phyloP scores from a whole-genome alignment of 768 basidiomycete species.

The Mrakia blollopis region DNA sequence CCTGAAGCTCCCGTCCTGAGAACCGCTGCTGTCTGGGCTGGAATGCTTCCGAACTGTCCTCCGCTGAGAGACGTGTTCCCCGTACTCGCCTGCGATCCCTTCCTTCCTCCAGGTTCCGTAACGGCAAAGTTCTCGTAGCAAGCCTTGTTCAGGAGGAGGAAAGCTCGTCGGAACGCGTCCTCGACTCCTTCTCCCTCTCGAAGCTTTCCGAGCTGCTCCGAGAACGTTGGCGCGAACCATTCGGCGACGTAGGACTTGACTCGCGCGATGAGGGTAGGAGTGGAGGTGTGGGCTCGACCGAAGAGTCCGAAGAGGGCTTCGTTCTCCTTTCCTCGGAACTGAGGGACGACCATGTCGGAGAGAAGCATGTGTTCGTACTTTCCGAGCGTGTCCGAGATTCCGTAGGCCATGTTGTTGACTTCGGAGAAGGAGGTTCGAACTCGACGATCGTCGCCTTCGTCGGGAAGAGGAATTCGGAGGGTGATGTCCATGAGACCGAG shows the following conservation, averaged over 20 bases:
- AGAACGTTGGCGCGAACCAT: conserved; percentile 63
- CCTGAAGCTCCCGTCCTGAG: conserved; percentile 72
- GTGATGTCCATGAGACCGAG: conserved; percentile 97
- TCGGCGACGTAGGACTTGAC: conserved; percentile 81
- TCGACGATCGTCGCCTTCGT: conserved; percentile 72
- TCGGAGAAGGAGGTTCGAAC: conserved; percentile 85
- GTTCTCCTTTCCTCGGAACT: conserved; percentile 67
- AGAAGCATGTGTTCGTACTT: conserved; percentile 71
- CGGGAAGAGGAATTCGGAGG: conserved; percentile 54
- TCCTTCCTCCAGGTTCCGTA: conserved; percentile 49
- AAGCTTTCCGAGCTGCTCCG: conserved; percentile 54
- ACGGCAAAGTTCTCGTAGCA: conserved; percentile 61
- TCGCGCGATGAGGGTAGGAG: conserved; percentile 43
- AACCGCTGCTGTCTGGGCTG: conserved; percentile 43
- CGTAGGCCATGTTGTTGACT: conserved; percentile 88
- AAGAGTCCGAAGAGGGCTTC: conserved; percentile 97
- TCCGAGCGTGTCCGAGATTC: conserved; percentile 89
- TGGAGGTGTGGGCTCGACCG: conserved; percentile 61
- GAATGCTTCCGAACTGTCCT: not conserved
- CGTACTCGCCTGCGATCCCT: conserved; percentile 60
- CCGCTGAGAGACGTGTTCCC: conserved; percentile 9
- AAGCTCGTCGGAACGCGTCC: conserved; percentile 80
- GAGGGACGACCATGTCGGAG: conserved; percentile 85
- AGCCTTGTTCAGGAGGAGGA: conserved; percentile 77
- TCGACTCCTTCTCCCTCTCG: conserved; percentile 54